Conservation (phyloP, 2,329 filamentous ascomycete genomes). For the Clonostachys rhizophaga region DNA sequence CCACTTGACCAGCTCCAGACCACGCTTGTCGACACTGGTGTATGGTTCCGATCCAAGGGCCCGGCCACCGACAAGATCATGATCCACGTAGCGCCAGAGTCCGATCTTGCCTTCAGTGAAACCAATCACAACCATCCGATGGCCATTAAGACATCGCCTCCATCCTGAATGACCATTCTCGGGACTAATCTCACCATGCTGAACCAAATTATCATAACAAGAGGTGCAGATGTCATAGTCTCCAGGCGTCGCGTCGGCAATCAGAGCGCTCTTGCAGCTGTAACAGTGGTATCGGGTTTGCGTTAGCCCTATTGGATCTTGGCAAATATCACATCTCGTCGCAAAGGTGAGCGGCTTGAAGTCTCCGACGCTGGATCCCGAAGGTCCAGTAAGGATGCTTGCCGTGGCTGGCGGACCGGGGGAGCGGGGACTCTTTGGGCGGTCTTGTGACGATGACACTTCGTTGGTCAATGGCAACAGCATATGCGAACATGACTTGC, state of each 20-base stretch:
- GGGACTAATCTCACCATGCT: constrained; percentile 58
- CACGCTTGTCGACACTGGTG: constrained; percentile 21
- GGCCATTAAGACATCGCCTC: constrained; percentile 74
- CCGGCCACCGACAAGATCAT: constrained; percentile 74
- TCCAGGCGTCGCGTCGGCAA: constrained; percentile 48
- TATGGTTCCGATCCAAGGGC: constrained; percentile 58
- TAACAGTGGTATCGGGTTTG: constrained; percentile 77
- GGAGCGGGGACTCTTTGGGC: constrained; percentile 34
- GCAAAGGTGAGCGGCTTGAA: constrained; percentile 69
- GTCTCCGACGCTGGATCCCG: constrained; percentile 38
- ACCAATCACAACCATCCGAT: constrained; percentile 78
- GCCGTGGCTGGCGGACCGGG: constrained; percentile 41
- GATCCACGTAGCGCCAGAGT: constrained; percentile 61
- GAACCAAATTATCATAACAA: constrained; percentile 70
- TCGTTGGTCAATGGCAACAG: constrained; percentile 72
- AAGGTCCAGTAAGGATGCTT: constrained; percentile 39
- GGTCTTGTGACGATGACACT: constrained; percentile 19
- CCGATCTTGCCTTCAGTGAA: constrained; percentile 68
- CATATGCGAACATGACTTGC: constrained; percentile 74
- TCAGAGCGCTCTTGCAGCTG: constrained; percentile 53
- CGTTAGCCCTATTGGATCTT: constrained; percentile 63
- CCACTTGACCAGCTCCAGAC: constrained; percentile 40
- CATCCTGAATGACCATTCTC: constrained; percentile 79
- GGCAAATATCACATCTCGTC: constrained; percentile 76
- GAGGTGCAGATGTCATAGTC: constrained; percentile 81